A percentile compares a stretch with the other conserved stretches of the same genome.
Conservation (phyloP, 2,329 filamentous ascomycete species). For the Albifimbria verrucaria region DNA sequence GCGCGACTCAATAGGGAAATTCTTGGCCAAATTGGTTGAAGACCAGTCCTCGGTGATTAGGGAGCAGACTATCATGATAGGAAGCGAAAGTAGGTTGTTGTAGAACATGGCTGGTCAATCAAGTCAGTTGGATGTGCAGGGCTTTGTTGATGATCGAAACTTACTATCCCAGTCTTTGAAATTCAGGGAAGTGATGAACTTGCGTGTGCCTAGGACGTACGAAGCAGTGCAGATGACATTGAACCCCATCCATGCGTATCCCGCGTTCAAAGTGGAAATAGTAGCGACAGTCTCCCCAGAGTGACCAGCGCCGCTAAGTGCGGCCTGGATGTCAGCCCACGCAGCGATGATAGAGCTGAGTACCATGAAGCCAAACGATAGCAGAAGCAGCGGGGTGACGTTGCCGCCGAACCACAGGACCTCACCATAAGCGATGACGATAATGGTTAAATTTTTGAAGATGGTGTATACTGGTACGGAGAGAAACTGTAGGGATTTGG, state of each 20-base stretch:
- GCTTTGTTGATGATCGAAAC: conserved; percentile 34
- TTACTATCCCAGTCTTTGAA: conserved; percentile 99
- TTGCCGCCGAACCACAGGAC: conserved; percentile 97
- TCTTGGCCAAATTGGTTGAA: conserved; percentile 71
- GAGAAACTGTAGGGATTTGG: conserved; percentile 92
- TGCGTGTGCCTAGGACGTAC: conserved; percentile 90
- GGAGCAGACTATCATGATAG: conserved; percentile 79
- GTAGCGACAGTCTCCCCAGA: conserved; percentile 64
- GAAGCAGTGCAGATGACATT: conserved; percentile 94
- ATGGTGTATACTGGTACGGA: conserved; percentile 99
- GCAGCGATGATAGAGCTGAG: conserved; percentile 90
- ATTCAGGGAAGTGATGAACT: conserved; percentile 98
- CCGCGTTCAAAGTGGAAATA: conserved; percentile 86
- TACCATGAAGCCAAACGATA: conserved; percentile 96
- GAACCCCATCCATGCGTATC: conserved; percentile 96
- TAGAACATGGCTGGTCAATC: conserved; percentile 91
- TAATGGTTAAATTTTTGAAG: conserved; percentile 99
- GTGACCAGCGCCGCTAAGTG: conserved; percentile 60
- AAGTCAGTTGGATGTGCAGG: conserved; percentile 24
- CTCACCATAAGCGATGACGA: conserved; percentile 96
- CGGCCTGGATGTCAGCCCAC: conserved; percentile 94
- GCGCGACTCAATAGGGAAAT: conserved; percentile 82
- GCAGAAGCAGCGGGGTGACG: conserved; percentile 80
- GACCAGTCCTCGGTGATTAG: conserved; percentile 92
- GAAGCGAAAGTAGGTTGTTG: conserved; percentile 97